phyloP scores from a whole-genome alignment of 140 eudicot genomes.

The Bidens hawaiensis region DNA sequence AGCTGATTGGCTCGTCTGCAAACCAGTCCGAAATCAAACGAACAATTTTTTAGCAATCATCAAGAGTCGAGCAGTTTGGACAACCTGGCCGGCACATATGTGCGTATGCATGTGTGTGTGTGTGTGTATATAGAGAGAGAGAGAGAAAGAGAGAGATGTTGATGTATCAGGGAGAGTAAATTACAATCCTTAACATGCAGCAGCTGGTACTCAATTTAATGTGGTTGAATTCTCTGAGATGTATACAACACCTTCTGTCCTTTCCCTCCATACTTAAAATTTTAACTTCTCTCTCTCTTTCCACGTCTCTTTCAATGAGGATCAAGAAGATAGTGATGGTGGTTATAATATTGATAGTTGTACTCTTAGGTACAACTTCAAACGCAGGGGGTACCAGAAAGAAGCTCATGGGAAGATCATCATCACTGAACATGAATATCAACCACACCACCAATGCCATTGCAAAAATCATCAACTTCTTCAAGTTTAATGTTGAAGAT shows the following conservation, averaged over 20 bases:
- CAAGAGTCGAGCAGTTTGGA: neutral
- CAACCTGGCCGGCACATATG: too few relatives aligned
- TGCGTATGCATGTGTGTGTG: neutral
- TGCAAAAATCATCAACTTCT: conserved; percentile 14
- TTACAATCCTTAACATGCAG: conserved; percentile 37
- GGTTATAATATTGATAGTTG: conserved; percentile 17
- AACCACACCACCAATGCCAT: neutral
- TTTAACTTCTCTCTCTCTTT: conserved; percentile 1
- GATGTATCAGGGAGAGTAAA: conserved; percentile 29
- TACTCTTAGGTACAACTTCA: conserved; percentile 19
- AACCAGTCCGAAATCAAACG: too few relatives aligned
- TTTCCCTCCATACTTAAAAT: neutral
- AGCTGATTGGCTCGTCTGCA: too few relatives aligned
- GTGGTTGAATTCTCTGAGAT: conserved; percentile 19
- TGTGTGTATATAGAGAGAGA: neutral
- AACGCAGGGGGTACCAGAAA: conserved; percentile 25
- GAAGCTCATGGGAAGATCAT: conserved; percentile 25
- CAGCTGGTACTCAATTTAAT: conserved; percentile 7
- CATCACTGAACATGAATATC: neutral
- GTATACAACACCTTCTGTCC: conserved; percentile 30
- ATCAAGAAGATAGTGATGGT: conserved; percentile 23
- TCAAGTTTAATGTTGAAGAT: conserved; percentile 23
- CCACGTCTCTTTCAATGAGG: conserved; percentile 25
- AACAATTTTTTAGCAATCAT: too few relatives aligned
- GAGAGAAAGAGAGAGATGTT: conserved; percentile 19